Evolutionary conservation across 345 rosid species (phyloP), one percentile per base, ranked within the genome.

Genomic region (Turnera subulata): DNA sequence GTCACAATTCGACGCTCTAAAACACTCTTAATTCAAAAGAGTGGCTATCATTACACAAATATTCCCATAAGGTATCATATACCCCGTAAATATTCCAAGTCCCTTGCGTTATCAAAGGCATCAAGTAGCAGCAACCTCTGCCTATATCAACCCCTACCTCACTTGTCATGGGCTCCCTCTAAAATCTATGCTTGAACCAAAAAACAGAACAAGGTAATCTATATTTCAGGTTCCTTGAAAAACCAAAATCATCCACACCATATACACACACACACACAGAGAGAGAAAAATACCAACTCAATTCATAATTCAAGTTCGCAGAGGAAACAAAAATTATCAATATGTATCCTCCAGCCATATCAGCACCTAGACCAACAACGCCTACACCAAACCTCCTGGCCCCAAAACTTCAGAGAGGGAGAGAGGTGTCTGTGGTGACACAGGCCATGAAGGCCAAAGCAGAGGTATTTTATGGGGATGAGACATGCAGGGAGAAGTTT

Each of bases 391-490:
- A 39, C 58, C 46, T 40, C 20, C 18, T 15, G 37, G 7, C 20
- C 1, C 50, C 65, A 39, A 47, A 45, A 39, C 55, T 44, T 59
- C 19, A 29, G 23, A 24, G n/a, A 29, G 37, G 23, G 40, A 48
- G 26, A 18, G 50, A 38, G 19, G 6, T 26, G 17, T 40, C 61
- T 9, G 25, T 12, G 53, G 58, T 43, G 58, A 29, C 44, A 46
- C 47, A 15, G 12, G 54, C 56, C 40, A 7, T 56, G 54, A 68
- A 56, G 47, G 51, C 66, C 58, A 56, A 11, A 19, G 73, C 67
- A 10, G 73, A 68, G 25, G 56, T 68, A 22, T 55, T 35, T 46
- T 45, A 68, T 51, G 73, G 73, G 19, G 59, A 50, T 33, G 67
- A 62, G 29, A 62, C 39, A 14, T 68, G 73, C 16, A 62, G 67